These are phyloP conservation scores for Hyaloscypha variabilis DNA, from an alignment of 495 filamentous ascomycete species.

Conservation along the genomic window DNA sequence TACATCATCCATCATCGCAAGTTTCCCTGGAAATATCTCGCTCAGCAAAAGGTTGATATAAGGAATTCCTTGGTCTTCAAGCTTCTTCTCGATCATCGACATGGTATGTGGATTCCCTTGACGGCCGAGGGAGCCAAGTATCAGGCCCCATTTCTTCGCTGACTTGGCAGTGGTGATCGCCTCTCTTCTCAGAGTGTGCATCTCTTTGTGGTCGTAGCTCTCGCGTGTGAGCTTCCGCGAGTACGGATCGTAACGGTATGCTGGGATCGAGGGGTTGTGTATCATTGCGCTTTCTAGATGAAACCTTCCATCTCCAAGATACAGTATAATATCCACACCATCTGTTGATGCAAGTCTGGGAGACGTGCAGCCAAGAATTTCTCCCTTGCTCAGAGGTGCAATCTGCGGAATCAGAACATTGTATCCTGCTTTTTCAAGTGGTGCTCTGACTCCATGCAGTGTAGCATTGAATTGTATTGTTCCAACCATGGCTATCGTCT, in stretches of 20 bases:
- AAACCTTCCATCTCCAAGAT: slow-evolving; percentile 95
- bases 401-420: slow-evolving; percentile 87
- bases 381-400: slow-evolving; percentile 86
- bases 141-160: slow-evolving; percentile 90
- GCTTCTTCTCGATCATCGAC: slow-evolving; percentile 75
- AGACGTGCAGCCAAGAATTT: slow-evolving; percentile 95
- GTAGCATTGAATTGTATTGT: slow-evolving; percentile 99
- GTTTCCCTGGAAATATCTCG: slow-evolving; percentile 95
- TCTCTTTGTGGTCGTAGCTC: slow-evolving; percentile 85
- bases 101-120: slow-evolving; percentile 97
- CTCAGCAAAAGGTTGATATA: slow-evolving; percentile 82
- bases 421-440: slow-evolving; percentile 81
- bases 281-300: slow-evolving; percentile 99
- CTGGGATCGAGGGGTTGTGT: slow-evolving; percentile 85
- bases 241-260: slow-evolving; percentile 97
- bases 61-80: slow-evolving; percentile 68
- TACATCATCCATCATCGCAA: slow-evolving; percentile 88
- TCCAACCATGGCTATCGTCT: slow-evolving; percentile 88
- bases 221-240: slow-evolving; percentile 88
- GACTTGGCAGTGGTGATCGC: slow-evolving; percentile 74
- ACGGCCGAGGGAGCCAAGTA: slow-evolving; percentile 86
- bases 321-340: slow-evolving; percentile 78
- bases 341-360: slow-evolving; percentile 63
- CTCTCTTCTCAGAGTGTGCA: slow-evolving; percentile 76
- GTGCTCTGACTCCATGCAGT: slow-evolving; percentile 76